phyloP scores from a whole-genome alignment of 345 rosid genomes.

The Conringia planisiliqua region DNA sequence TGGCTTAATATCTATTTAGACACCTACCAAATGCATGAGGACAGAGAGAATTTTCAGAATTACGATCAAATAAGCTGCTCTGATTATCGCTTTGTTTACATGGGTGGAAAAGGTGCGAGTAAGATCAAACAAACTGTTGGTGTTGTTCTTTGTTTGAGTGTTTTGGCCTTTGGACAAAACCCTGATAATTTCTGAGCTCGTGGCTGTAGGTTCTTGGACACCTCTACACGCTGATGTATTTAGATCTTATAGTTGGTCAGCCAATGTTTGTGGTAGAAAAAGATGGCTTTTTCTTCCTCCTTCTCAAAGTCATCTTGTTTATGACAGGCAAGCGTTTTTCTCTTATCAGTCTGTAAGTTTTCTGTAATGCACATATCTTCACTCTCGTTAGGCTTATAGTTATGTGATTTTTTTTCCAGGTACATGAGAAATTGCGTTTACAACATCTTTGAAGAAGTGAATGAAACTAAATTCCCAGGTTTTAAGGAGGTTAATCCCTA shows the following conservation, averaged over 20 bases:
- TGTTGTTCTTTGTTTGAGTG: slow-evolving; percentile 23
- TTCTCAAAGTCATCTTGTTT: slow-evolving; percentile 62
- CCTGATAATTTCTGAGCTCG: slow-evolving; percentile 18
- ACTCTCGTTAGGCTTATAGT: neutral
- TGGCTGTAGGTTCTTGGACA: slow-evolving; percentile 84
- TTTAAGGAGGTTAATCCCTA: slow-evolving; percentile 55
- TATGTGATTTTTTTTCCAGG: slow-evolving; percentile 39
- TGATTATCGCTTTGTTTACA: slow-evolving; percentile 92
- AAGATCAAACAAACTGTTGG: neutral
- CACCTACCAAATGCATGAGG: slow-evolving; percentile 60
- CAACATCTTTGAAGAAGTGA: slow-evolving; percentile 59
- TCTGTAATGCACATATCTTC: neutral
- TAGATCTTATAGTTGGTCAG: slow-evolving; percentile 96
- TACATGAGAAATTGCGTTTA: slow-evolving; percentile 65
- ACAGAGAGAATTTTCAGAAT: slow-evolving; percentile 45
- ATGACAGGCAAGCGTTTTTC: slow-evolving; percentile 58
- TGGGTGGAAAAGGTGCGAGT: slow-evolving; percentile 87
- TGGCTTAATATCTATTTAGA: slow-evolving; percentile 91
- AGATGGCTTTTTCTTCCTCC: slow-evolving; percentile 79
- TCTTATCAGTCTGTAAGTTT: neutral
- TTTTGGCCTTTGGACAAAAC: neutral
- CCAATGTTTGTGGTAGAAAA: slow-evolving; percentile 88
- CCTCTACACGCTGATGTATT: slow-evolving; percentile 97
- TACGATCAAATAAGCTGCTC: slow-evolving; percentile 69
- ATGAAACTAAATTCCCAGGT: slow-evolving; percentile 64